phyloP scores from a whole-genome alignment of 495 filamentous ascomycete species.

The Xylaria cubensis region DNA sequence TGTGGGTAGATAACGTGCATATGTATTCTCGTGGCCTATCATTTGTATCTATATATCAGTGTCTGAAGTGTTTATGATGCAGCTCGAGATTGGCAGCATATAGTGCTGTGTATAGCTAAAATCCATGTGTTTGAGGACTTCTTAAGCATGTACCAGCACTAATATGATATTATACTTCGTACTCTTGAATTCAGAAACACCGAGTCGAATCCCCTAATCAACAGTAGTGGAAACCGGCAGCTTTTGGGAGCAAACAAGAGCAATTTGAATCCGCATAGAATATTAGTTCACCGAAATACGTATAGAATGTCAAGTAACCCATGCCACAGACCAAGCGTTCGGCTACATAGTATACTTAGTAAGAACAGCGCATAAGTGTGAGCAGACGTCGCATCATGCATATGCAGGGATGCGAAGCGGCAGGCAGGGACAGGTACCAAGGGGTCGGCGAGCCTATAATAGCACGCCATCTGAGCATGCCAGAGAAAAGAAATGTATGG shows the following conservation, averaged over 20 bases:
- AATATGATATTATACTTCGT: not conserved
- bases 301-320: not conserved
- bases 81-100: not conserved
- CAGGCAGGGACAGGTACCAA: slow-evolving; percentile 18
- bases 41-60: not conserved
- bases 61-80: not conserved
- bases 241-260: not conserved
- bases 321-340: not conserved
- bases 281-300: not conserved
- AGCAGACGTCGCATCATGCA: slow-evolving; percentile 12
- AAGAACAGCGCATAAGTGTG: not conserved
- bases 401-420: slow-evolving; percentile 22
- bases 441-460: slow-evolving; percentile 7
- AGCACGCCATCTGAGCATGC: slow-evolving; percentile 7
- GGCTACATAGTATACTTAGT: not conserved
- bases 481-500: slow-evolving; percentile 1
- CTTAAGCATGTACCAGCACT: not conserved
- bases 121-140: not conserved
- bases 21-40: not conserved
- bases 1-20: not conserved
- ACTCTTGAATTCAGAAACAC: not conserved
- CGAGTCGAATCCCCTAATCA: not conserved
- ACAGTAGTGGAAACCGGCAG: not conserved
- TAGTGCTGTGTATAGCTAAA: not conserved
- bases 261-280: not conserved